Base-by-base conservation (phyloP, 2,329 filamentous ascomycete species). In the Cytospora mali region DNA sequence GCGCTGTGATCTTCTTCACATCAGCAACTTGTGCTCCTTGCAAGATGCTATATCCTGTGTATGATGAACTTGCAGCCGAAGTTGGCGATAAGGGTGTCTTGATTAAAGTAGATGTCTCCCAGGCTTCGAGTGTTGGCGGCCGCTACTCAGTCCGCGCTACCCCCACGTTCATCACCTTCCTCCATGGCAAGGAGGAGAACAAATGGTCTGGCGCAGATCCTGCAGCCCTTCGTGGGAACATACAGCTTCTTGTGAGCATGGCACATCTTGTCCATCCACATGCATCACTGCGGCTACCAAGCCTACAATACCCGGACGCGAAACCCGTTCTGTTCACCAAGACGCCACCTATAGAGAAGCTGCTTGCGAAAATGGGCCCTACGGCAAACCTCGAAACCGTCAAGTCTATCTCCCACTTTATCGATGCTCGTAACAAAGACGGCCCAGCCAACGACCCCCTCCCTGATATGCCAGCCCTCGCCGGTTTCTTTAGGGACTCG, bases 1-100 rank as follows among this genome's bases (percentile, higher is more conserved):
- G 89, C 64, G 91, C 91, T 0, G 85, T 94, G 42, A 83, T 97
- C 62, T 97, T 97, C 80, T 98, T 98, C 77, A 97, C 94, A 0
- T 96, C 92, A 4, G 85, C 90, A 2, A 95, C 89, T 2, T 97
- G 93, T 71, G 84, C 87, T 0, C 93, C 93, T 0, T 97, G 94
- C 82, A 94, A 90, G 74, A 77, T 86, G 18, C 83, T 94, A 2
- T 96, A 97, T 70, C 92, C 93, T 1, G 76, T 88, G 0, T 98
- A 92, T 70, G 90, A 96, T 65, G 82, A 91, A 67, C 80, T 97
- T 0, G 93, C 93, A 1, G 85, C 84, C 28, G 89, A 96, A 72
- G 81, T 88, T 29, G 88, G 84, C 1, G 77, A 84, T 33, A 88
- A 88, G 68, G 88, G 87, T 4, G 78, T 86, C 0, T 83, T 97